phyloP scores from a whole-genome alignment of 75 land plant species.

The Sequoia sempervirens region DNA sequence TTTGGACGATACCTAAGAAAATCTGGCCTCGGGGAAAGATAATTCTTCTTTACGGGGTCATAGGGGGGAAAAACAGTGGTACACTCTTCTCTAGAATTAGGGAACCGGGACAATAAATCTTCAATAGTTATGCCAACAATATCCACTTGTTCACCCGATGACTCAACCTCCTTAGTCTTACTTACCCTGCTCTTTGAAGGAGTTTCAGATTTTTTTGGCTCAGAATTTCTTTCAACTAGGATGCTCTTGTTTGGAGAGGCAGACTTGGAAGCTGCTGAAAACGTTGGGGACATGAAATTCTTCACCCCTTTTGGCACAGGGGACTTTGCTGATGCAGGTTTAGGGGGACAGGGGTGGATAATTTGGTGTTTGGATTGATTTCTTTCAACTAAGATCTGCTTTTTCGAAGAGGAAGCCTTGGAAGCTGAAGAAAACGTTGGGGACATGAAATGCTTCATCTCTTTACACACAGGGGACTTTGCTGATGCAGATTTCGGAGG shows the following conservation, averaged over 20 bases:
- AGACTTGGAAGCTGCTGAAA: conserved; percentile 51
- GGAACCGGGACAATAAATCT: not conserved
- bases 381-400: not conserved
- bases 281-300: conserved; percentile 60
- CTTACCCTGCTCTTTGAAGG: too few species aligned
- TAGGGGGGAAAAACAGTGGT: conserved; percentile 36
- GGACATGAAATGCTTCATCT: too few species aligned
- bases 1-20: conserved; percentile 34
- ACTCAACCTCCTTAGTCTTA: too few species aligned
- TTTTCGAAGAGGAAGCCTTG: not conserved
- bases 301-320: conserved; percentile 22
- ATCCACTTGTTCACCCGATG: not conserved
- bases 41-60: conserved; percentile 46
- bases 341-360: not conserved
- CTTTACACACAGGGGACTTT: not conserved
- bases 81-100: not conserved
- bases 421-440: too few species aligned
- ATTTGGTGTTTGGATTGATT: not conserved
- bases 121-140: not conserved
- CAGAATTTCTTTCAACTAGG: conserved; percentile 25
- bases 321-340: conserved; percentile 6
- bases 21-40: conserved; percentile 5
- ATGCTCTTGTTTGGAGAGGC: not conserved
- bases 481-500: too few species aligned
- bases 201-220: too few species aligned